phyloP scores from a whole-genome alignment of 768 basidiomycete genomes.

The Imleria badia region DNA sequence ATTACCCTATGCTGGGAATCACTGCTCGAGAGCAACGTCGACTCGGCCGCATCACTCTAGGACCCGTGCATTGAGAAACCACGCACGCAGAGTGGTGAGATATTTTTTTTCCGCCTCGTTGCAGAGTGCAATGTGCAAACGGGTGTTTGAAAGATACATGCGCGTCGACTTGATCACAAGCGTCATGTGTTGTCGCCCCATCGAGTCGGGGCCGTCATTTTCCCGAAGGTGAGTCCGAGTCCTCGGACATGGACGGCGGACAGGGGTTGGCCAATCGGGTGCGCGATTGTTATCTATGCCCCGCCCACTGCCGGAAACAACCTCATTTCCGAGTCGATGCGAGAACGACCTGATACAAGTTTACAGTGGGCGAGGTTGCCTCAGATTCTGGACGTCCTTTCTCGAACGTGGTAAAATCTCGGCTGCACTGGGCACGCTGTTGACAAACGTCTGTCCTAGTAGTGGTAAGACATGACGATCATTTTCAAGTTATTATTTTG shows the following conservation, averaged over 20 bases:
- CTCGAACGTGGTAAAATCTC: neutral
- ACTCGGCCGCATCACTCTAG: too few relatives aligned
- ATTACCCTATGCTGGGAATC: too few relatives aligned
- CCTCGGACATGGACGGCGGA: neutral
- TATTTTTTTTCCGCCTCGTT: too few relatives aligned
- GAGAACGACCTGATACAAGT: neutral
- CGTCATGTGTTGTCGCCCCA: too few relatives aligned
- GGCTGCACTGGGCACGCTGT: neutral
- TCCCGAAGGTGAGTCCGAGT: too few relatives aligned
- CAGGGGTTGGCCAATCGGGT: conserved; percentile 1
- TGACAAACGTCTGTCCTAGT: neutral
- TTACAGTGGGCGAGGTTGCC: neutral
- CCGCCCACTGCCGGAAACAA: neutral
- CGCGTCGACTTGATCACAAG: too few relatives aligned
- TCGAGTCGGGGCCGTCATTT: neutral
- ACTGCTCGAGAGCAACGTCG: too few relatives aligned
- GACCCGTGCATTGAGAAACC: too few relatives aligned
- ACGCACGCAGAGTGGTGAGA: too few relatives aligned
- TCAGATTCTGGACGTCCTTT: neutral
- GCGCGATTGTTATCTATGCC: conserved; percentile 2
- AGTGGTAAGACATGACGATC: too few relatives aligned
- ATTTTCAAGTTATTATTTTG: neutral
- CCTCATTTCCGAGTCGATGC: neutral
- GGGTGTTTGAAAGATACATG: too few relatives aligned
- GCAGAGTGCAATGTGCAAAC: too few relatives aligned